These are phyloP conservation scores for Aspergillus fischeri DNA, from an alignment of 2,329 filamentous ascomycete genomes.

Conservation along the genomic window DNA sequence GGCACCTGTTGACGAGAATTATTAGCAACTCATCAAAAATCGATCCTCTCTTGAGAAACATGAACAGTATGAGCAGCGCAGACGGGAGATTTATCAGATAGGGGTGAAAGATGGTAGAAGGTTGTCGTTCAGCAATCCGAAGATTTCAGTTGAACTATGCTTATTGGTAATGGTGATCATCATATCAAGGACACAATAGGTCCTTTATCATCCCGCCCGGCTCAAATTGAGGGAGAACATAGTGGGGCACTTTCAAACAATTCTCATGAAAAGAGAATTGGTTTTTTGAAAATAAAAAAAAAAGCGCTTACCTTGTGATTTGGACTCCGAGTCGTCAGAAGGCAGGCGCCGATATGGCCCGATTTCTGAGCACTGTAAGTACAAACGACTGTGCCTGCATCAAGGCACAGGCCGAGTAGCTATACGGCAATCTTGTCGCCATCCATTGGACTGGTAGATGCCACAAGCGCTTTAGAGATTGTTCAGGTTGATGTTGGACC, in stretches of 20 bases:
- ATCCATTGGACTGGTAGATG: constrained; percentile 2
- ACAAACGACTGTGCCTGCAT: constrained; percentile 6
- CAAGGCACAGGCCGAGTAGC: constrained; percentile 6
- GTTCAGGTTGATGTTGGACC: no score
- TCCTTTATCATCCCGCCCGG: background rate
- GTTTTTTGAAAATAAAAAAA: background rate
- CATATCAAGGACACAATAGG: constrained; percentile 16
- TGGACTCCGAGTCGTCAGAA: background rate
- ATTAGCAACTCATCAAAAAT: constrained; percentile 12
- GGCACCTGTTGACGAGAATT: background rate
- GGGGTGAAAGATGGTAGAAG: constrained; percentile 35
- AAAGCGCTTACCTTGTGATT: constrained; percentile 17
- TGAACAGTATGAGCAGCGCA: constrained; percentile 10
- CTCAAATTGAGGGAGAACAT: background rate
- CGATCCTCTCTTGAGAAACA: background rate
- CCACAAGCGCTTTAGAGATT: background rate
- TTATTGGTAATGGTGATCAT: constrained; percentile 36
- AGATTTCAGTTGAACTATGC: constrained; percentile 44
- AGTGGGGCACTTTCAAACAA: background rate
- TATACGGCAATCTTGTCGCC: background rate
- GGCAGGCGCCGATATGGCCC: background rate
- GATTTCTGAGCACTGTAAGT: background rate
- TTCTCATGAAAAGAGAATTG: background rate
- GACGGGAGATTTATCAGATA: constrained; percentile 26
- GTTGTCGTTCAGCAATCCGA: constrained; percentile 39